These are phyloP conservation scores for Quercus alba DNA, from an alignment of 306 rosid species.

Conservation along the genomic window DNA sequence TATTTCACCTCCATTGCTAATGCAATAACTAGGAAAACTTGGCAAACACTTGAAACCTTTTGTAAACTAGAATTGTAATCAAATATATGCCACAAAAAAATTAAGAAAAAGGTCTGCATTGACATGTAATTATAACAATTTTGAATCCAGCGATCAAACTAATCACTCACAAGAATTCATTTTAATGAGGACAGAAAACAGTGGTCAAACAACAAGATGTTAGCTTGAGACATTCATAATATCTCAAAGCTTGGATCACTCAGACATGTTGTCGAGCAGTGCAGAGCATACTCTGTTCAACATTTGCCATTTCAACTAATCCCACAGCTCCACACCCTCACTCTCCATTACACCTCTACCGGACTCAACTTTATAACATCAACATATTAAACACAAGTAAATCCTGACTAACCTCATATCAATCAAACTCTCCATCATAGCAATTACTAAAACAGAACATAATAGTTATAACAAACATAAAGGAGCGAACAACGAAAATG, in stretches of 20 bases:
- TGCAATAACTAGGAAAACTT: neutral
- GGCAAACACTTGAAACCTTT: neutral
- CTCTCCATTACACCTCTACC: neutral
- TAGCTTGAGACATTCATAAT: neutral
- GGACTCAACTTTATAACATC: neutral
- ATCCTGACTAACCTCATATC: too few relatives aligned
- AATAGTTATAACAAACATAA: neutral
- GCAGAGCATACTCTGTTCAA: neutral
- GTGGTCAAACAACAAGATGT: neutral
- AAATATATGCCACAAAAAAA: neutral
- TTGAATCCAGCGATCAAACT: neutral
- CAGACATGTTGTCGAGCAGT: too few relatives aligned
- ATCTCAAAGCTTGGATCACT: neutral
- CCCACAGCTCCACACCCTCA: neutral
- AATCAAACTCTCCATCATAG: neutral
- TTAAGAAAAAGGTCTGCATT: neutral
- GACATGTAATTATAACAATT: neutral
- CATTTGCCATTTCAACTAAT: neutral
- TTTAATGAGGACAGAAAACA: neutral
- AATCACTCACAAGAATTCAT: neutral
- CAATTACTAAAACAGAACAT: neutral
- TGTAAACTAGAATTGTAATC: neutral
- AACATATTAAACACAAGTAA: too few relatives aligned
- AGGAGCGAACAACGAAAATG: neutral
- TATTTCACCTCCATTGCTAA: neutral